Evolutionary conservation across 805 yeast genomes (phyloP).

Genomic region (Komagataella kurtzmanii): DNA sequence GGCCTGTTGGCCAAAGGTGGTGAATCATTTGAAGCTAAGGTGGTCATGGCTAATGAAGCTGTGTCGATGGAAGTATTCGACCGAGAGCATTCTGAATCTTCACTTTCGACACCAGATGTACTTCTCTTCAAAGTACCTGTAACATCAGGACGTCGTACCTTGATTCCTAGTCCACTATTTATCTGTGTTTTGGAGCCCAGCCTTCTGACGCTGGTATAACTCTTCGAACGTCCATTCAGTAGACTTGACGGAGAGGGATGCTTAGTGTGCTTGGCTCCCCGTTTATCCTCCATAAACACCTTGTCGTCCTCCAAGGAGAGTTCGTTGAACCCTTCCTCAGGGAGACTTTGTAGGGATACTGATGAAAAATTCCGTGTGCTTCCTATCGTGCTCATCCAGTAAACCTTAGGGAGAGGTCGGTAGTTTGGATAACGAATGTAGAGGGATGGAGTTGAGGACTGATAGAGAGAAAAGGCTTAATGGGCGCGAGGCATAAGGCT

Average conservation of each 20-base stretch:
- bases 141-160: background rate
- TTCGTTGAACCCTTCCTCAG: conserved; percentile 23
- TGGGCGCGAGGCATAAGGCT: background rate
- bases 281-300: conserved; percentile 19
- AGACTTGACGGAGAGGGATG: background rate
- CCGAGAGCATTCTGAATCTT: background rate
- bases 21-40: background rate
- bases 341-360: conserved; percentile 24
- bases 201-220: background rate
- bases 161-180: background rate
- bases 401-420: background rate
- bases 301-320: conserved; percentile 12
- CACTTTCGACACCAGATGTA: background rate
- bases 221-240: background rate
- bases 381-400: background rate
- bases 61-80: background rate
- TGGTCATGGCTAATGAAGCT: background rate
- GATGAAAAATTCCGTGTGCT: background rate
- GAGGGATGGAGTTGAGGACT: background rate
- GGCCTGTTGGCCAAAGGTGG: background rate
- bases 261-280: conserved; percentile 20
- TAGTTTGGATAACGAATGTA: background rate
- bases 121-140: background rate
- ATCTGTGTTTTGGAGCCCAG: background rate
- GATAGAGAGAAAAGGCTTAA: too few species aligned